Percentiles rank a stretch among this genome's conserved stretches.
These are phyloP conservation scores for Penicillium griseofulvum DNA, from an alignment of 2,329 filamentous ascomycete species.

Conservation along the genomic window DNA sequence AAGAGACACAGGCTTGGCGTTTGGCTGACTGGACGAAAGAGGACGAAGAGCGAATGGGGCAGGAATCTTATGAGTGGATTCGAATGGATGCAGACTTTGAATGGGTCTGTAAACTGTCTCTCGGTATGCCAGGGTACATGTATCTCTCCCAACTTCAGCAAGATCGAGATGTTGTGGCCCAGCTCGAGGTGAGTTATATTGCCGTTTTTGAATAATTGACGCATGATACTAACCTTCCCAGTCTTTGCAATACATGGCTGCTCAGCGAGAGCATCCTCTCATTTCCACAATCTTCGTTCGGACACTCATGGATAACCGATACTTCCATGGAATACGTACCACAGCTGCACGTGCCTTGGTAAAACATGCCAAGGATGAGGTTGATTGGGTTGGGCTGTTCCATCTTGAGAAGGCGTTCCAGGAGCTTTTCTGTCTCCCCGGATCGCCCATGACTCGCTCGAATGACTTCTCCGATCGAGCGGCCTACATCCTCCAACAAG, in stretches of 20 bases:
- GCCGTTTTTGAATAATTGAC: background rate
- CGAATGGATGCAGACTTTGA: slow-evolving; percentile 97
- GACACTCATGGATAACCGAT: slow-evolving; percentile 85
- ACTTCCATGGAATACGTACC: slow-evolving; percentile 88
- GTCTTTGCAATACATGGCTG: slow-evolving; percentile 71
- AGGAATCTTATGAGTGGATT: slow-evolving; percentile 98
- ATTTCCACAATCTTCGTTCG: slow-evolving; percentile 85
- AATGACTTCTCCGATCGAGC: slow-evolving; percentile 91
- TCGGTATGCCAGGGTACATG: slow-evolving; percentile 92
- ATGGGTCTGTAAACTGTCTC: slow-evolving; percentile 84
- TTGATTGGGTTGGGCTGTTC: slow-evolving; percentile 73
- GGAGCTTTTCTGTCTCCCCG: slow-evolving; percentile 80
- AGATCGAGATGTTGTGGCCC: slow-evolving; percentile 93
- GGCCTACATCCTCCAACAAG: slow-evolving; percentile 78
- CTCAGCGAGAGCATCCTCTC: slow-evolving; percentile 68
- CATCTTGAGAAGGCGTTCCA: slow-evolving; percentile 85
- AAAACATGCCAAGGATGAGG: slow-evolving; percentile 68
- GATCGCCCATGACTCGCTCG: slow-evolving; percentile 73
- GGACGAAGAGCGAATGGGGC: slow-evolving; percentile 86
- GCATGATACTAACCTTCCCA: slow-evolving; percentile 21
- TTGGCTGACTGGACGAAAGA: slow-evolving; percentile 86
- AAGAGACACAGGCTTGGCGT: slow-evolving; percentile 80
- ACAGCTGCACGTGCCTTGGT: slow-evolving; percentile 79
- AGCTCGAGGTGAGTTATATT: slow-evolving; percentile 53
- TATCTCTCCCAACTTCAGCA: slow-evolving; percentile 96